Evolutionary conservation across 2,329 filamentous ascomycete genomes (phyloP).

Genomic region (Shiraia sp.): DNA sequence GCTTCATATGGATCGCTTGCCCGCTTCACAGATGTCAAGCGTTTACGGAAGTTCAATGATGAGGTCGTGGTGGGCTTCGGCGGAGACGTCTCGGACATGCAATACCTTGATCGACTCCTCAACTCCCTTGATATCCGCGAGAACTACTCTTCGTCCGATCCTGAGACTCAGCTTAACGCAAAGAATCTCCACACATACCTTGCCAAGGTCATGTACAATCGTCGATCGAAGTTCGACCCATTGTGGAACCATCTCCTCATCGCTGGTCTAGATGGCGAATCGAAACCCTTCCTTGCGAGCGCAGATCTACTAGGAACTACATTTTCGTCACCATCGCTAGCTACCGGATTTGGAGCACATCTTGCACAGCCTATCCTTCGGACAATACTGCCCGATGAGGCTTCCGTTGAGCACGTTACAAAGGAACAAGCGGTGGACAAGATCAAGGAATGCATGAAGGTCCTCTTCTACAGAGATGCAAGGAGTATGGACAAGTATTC

Average conservation of each 20-base stretch:
- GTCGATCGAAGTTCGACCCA: constrained; percentile 93
- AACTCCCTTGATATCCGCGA: constrained; percentile 84
- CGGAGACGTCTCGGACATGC: constrained; percentile 98
- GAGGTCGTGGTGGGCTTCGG: constrained; percentile 88
- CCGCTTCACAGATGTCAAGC: constrained; percentile 95
- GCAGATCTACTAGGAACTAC: constrained; percentile 93
- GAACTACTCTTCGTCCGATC: constrained; percentile 73
- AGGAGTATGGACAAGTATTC: constrained; percentile 90
- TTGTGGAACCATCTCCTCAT: constrained; percentile 96
- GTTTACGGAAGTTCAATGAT: constrained; percentile 84
- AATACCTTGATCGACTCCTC: constrained; percentile 93
- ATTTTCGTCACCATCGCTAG: constrained; percentile 83
- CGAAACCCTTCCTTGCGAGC: constrained; percentile 84
- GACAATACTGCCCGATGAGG: constrained; percentile 81
- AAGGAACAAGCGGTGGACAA: constrained; percentile 79
- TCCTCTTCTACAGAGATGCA: constrained; percentile 95
- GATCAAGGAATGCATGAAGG: constrained; percentile 95
- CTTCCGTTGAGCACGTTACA: constrained; percentile 69
- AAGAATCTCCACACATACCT: constrained; percentile 97
- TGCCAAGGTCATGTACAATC: constrained; percentile 92
- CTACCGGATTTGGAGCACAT: constrained; percentile 91
- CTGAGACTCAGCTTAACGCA: constrained; percentile 70
- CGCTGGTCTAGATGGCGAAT: constrained; percentile 76
- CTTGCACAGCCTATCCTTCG: constrained; percentile 92
- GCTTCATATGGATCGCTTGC: constrained; percentile 95